Percentiles rank a stretch among this genome's conserved stretches.
phyloP scores from a whole-genome alignment of 1,139 yeast species.

The Blastobotrys petasosporus region DNA sequence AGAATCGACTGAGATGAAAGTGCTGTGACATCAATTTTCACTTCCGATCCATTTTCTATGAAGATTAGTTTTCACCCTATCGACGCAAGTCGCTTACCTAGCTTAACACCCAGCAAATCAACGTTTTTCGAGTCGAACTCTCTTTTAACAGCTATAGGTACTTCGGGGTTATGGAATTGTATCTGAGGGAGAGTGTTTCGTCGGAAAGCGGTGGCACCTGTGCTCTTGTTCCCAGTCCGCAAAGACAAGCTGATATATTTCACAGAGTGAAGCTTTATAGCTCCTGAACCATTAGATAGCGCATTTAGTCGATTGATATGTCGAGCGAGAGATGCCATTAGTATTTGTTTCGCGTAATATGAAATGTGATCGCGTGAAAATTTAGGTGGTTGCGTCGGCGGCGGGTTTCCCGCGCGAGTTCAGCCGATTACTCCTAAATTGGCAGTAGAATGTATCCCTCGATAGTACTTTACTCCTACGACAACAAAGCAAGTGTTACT shows the following conservation, averaged over 20 bases:
- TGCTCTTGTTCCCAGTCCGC: slow-evolving; percentile 38
- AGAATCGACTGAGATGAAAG: slow-evolving; percentile 38
- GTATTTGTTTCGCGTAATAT: neutral
- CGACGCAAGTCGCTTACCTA: neutral
- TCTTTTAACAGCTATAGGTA: slow-evolving; percentile 50
- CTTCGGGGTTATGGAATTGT: slow-evolving; percentile 71
- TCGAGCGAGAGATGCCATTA: slow-evolving; percentile 18
- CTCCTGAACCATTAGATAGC: slow-evolving; percentile 44
- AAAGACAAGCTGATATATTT: slow-evolving; percentile 43
- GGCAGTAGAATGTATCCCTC: too few species aligned
- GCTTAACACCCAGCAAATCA: neutral
- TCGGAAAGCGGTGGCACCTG: slow-evolving; percentile 54
- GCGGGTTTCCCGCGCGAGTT: too few species aligned
- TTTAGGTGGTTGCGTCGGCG: too few species aligned
- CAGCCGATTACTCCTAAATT: too few species aligned
- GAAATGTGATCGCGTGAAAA: neutral
- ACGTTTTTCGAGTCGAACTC: neutral
- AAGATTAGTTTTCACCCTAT: neutral
- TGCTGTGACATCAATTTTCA: slow-evolving; percentile 37
- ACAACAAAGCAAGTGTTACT: too few species aligned
- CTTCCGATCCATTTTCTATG: slow-evolving; percentile 33
- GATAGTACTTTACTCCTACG: too few species aligned
- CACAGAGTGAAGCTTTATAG: slow-evolving; percentile 39
- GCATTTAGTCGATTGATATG: slow-evolving; percentile 41
- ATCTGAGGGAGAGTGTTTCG: slow-evolving; percentile 65